Conservation (phyloP, 2,329 filamentous ascomycete species). For the Zymoseptoria passerinii region DNA sequence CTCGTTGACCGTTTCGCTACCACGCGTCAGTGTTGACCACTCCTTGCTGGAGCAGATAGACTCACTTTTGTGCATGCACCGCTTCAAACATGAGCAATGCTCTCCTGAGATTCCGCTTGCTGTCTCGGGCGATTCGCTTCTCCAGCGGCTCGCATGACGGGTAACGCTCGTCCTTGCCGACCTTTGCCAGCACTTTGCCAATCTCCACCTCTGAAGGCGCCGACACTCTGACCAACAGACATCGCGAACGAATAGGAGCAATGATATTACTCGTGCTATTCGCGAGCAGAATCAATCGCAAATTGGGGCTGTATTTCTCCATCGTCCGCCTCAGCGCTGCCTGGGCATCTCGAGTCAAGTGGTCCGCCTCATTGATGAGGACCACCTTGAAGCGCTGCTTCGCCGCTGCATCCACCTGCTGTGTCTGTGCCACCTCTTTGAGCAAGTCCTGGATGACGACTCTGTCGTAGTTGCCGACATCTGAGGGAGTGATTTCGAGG, state of each 20-base stretch:
- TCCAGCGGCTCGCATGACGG: constrained; percentile 67
- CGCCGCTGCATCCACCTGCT: constrained; percentile 91
- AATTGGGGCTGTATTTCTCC: constrained; percentile 97
- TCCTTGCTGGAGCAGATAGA: neutral
- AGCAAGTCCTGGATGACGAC: constrained; percentile 92
- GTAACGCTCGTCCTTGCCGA: constrained; percentile 77
- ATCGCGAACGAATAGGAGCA: constrained; percentile 90
- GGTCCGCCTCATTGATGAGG: constrained; percentile 97
- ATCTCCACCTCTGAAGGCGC: constrained; percentile 84
- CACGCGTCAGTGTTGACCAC: neutral
- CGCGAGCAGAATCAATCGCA: constrained; percentile 82
- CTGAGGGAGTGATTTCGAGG: constrained; percentile 93
- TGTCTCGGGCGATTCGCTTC: constrained; percentile 78
- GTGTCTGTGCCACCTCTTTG: constrained; percentile 96
- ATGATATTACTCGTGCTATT: constrained; percentile 99
- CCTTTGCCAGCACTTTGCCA: constrained; percentile 59
- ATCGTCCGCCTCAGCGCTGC: constrained; percentile 90
- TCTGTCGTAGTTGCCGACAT: constrained; percentile 92
- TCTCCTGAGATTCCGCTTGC: constrained; percentile 79
- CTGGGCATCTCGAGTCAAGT: constrained; percentile 87
- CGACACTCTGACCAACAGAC: constrained; percentile 81
- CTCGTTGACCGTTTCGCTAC: constrained; percentile 84
- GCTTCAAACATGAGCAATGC: constrained; percentile 96
- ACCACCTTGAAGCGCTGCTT: constrained; percentile 96
- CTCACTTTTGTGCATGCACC: constrained; percentile 92